Evolutionary conservation across 2,329 filamentous ascomycete species (phyloP).

Genomic region (Alternaria ethzedia): DNA sequence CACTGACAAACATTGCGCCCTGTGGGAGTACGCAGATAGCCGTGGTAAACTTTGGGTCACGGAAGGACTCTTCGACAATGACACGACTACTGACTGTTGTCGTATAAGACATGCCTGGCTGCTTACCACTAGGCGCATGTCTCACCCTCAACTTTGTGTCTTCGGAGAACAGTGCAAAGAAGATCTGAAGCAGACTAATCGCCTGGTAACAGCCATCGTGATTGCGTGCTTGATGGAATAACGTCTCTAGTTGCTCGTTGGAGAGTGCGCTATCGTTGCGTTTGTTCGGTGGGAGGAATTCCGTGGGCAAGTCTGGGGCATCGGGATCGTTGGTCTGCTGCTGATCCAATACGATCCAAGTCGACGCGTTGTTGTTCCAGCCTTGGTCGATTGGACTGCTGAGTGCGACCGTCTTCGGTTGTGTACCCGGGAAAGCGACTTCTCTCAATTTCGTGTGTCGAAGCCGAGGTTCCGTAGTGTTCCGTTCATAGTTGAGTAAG

Average conservation of each 20-base stretch:
- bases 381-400: not conserved
- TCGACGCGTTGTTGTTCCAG: slow-evolving; percentile 4
- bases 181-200: not conserved
- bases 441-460: slow-evolving; percentile 1
- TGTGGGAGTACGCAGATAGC: not conserved
- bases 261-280: not conserved
- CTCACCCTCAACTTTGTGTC: not conserved
- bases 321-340: not conserved
- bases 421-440: not conserved
- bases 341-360: not conserved
- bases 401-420: not conserved
- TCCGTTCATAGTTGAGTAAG: not conserved
- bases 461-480: not conserved
- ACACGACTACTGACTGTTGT: not conserved
- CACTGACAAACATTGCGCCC: not conserved
- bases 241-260: slow-evolving; percentile 1
- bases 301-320: not conserved
- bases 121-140: not conserved
- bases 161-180: not conserved
- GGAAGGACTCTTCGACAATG: not conserved
- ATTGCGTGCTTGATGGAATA: slow-evolving; percentile 1
- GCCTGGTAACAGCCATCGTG: not conserved
- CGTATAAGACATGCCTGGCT: not conserved
- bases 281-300: not conserved
- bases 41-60: not conserved